Percentiles rank a stretch among this genome's conserved stretches.
Evolutionary conservation across 257 asterid species (phyloP).

Genomic region (Solanum dulcamara): DNA sequence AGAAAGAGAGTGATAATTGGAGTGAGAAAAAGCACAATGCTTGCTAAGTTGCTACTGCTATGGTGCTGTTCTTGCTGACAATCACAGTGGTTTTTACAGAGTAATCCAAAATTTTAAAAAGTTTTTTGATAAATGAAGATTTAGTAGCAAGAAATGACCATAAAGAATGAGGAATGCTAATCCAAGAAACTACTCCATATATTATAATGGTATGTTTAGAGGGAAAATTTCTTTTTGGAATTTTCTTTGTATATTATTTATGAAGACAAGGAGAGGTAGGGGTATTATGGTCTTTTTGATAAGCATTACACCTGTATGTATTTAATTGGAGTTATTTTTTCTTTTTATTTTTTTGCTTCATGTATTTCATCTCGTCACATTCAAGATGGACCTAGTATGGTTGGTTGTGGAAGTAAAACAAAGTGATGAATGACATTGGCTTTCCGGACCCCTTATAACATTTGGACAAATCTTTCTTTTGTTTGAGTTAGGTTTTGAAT

Average conservation of each 20-base stretch:
- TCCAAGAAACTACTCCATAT: background rate
- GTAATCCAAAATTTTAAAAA: background rate
- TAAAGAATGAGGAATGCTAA: background rate
- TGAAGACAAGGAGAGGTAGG: background rate
- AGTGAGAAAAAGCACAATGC: slow-evolving; percentile 29
- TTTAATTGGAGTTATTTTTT: background rate
- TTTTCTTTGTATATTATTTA: background rate
- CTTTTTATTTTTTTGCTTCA: background rate
- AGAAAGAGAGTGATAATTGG: slow-evolving; percentile 25
- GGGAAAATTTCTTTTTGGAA: background rate
- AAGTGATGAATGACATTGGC: background rate
- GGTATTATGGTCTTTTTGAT: background rate
- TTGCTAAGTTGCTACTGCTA: background rate
- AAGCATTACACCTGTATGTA: background rate
- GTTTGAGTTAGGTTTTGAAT: background rate
- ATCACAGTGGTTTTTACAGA: background rate
- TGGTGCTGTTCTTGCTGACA: background rate
- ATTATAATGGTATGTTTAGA: background rate
- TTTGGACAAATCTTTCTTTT: background rate
- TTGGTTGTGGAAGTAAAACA: background rate
- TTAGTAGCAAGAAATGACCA: slow-evolving; percentile 14
- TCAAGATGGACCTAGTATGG: background rate
- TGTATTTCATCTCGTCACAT: background rate
- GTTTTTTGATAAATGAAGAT: background rate
- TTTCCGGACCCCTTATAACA: background rate